Evolutionary conservation across 495 filamentous ascomycete genomes (phyloP), one percentile per base, ranked within the genome.

Genomic region (Podospora australis): DNA sequence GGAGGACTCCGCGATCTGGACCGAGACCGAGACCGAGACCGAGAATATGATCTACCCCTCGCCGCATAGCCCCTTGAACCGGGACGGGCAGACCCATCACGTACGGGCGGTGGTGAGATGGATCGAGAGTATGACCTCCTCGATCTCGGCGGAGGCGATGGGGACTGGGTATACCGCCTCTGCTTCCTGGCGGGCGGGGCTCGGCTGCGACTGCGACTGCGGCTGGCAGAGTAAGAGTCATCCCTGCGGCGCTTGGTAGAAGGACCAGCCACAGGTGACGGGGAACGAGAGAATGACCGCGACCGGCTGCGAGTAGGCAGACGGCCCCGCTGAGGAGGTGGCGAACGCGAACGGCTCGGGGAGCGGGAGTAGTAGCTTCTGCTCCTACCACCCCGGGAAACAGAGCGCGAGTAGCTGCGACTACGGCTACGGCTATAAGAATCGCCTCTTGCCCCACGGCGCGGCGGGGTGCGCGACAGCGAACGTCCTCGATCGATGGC

Each of bases 401-500:
- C 49, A 19, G 69, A 69, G 24, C 68, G 67, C 16, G 68, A 64
- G 11, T 62, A 55, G 39, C 65, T 68, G 46, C 65, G 63, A 48
- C 54, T 48, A 21, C 49, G 46, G 35, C 52, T 53, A 16, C 52
- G 55, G 52, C 58, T 64, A 32, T 72, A 70, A n/a, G 70, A 70
- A 23, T 60, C 57, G 39, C 55, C 58, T 34, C 57, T 53, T 11
- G 38, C 53, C n/a, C n/a, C n/a, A n/a, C 65, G 63, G 10, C 57
- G 57, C 14, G 62, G 55, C 23, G 69, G 69, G 1, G 71, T 70
- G 55, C 67, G 67, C 11, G 73, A 73, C 16, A 60, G 3, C 4
- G 64, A 62, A 7, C 65, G 53, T 2, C 54, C 57, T 22, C 60
- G 55, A 38, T 35, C 48, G 28, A 49, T 52, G 13, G 62, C 49